Evolutionary conservation across 192 early-diverging fungal species (phyloP), one percentile per base, ranked within the genome.

Genomic region (Coemansia furcata): DNA sequence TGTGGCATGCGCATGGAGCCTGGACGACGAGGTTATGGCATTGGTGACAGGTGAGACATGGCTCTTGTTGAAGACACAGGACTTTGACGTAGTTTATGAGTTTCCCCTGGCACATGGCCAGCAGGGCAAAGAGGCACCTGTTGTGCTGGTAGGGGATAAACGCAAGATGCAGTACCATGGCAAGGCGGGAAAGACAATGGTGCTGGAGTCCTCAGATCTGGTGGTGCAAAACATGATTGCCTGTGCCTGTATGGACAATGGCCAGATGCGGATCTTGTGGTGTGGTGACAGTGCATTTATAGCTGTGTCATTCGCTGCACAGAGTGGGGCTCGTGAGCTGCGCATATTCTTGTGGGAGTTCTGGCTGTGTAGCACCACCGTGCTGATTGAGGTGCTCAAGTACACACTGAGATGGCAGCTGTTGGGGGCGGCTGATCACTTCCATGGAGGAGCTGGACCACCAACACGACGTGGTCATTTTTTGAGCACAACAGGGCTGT

Each of bases 141-240:
- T 95, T 11, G 87, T 83, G 29, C 86, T 99, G n/a, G 97, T 96
- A 49, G 98, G 97, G 97, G 97, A 96, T 66, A 89, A 86, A 42
- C 94, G 92, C 60, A 95, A 96, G 73, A 99, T 96, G 11, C 96
- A 98, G 71, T 99, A 98, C 74, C 95, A 97, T 68, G 97, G 97
- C 50, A 87, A 89, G 19, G 90, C 82, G 47, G 94, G 73, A 61
- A 80, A 26, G 91, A 90, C 14, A 23, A n/a, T 38, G 38, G 21
- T 46, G 17, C 36, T 30, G 42, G 35, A 4, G 5, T 36, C 35
- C 30, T 32, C 21, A 2, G 15, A 54, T 19, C 90, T 91, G 3
- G 77, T 83, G 63, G 72, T 76, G 69, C 86, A 83, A 61, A 65
- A 68, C 9, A 77, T 77, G 60, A 63, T 65, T 14, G 71, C 63